phyloP scores from a whole-genome alignment of 129 eudicot species.

The Saposhnikovia divaricata region DNA sequence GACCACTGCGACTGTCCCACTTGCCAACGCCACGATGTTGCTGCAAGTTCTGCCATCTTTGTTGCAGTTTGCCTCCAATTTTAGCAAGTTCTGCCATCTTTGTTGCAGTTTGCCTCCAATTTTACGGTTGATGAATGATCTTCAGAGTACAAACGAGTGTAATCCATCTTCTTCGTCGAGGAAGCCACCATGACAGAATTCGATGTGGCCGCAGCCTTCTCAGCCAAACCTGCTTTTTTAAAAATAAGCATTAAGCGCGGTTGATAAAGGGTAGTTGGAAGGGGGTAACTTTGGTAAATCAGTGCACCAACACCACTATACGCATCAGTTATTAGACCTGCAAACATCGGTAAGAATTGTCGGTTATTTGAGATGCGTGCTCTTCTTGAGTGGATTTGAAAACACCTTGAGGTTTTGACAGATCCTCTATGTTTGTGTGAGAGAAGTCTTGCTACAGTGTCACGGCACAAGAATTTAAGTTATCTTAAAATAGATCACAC shows the following conservation, averaged over 20 bases:
- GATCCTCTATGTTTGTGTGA: background rate
- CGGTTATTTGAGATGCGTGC: background rate
- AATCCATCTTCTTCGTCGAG: too few relatives aligned
- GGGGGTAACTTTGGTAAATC: background rate
- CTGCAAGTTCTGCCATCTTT: too few relatives aligned
- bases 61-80: too few relatives aligned
- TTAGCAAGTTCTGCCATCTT: too few relatives aligned
- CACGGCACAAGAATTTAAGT: background rate
- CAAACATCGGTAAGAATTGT: background rate
- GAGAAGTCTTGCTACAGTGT: background rate
- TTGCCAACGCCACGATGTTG: too few relatives aligned
- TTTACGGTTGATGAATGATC: too few relatives aligned
- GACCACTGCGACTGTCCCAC: too few relatives aligned
- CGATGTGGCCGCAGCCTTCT: background rate
- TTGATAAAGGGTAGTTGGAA: background rate
- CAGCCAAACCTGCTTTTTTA: background rate
- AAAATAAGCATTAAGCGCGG: background rate
- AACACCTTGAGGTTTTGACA: too few relatives aligned
- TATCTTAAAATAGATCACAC: background rate
- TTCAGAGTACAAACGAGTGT: too few relatives aligned
- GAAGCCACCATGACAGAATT: too few relatives aligned
- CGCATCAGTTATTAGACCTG: background rate
- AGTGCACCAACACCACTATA: background rate
- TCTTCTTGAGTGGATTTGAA: background rate
- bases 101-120: too few relatives aligned